Evolutionary conservation across 139 green algal species (phyloP).

Genomic region (Chlorella sp.): DNA sequence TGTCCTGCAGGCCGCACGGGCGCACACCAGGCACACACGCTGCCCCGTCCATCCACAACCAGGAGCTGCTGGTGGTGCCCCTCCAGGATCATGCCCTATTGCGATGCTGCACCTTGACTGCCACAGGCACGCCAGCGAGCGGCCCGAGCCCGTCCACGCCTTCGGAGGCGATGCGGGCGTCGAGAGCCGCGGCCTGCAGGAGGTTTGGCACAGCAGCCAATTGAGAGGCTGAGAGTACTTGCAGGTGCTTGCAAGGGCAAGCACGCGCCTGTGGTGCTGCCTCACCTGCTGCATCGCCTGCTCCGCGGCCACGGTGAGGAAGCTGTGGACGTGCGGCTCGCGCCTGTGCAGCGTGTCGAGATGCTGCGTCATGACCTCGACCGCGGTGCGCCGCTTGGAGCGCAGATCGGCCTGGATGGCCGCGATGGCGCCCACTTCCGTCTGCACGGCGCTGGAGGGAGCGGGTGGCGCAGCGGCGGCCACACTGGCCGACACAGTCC

Average conservation of each 20-base stretch:
- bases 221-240: too few species aligned
- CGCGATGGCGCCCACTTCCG: too few species aligned
- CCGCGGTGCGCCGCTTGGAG: constrained; percentile 31
- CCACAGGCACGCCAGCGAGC: constrained; percentile 77
- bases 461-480: too few species aligned
- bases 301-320: constrained; percentile 44
- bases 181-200: constrained; percentile 22
- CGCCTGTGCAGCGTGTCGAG: constrained; percentile 29
- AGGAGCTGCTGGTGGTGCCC: neutral
- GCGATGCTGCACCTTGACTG: constrained; percentile 64
- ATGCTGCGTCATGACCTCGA: constrained; percentile 36
- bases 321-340: constrained; percentile 35
- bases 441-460: too few species aligned
- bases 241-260: too few species aligned
- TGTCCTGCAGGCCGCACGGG: constrained; percentile 66
- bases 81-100: neutral
- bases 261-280: neutral
- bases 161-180: constrained; percentile 39
- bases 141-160: constrained; percentile 22
- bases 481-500: too few species aligned
- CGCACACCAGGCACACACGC: neutral
- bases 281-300: constrained; percentile 40
- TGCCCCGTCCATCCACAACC: neutral
- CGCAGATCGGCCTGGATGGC: constrained; percentile 31
- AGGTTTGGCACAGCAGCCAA: too few species aligned